Conservation (phyloP, 208 protist genomes). For the Acanthamoeba lugdunensis region DNA sequence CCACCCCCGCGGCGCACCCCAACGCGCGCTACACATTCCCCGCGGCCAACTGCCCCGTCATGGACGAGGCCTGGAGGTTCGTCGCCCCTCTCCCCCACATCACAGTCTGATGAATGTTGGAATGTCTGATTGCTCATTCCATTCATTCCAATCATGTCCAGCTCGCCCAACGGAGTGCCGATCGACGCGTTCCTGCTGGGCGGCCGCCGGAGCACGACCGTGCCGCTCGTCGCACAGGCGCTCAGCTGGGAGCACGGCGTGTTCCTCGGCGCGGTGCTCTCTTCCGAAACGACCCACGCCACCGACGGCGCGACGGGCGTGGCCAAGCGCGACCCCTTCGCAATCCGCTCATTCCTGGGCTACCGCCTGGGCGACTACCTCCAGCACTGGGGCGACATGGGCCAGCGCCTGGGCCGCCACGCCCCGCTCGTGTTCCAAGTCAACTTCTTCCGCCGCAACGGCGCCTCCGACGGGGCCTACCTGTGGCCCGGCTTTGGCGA, state of each 20-base stretch:
- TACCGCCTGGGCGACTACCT: conserved; percentile 91
- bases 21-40: conserved; percentile 87
- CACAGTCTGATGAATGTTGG: too few relatives aligned
- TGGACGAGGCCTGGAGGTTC: conserved; percentile 83
- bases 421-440: conserved; percentile 89
- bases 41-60: conserved; percentile 84
- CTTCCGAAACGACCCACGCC: conserved; percentile 87
- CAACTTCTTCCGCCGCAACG: conserved; percentile 88
- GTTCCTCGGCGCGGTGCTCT: conserved; percentile 85
- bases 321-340: conserved; percentile 88
- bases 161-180: conserved; percentile 84
- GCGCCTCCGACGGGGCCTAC: conserved; percentile 77
- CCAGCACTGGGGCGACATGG: conserved; percentile 87
- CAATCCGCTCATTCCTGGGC: conserved; percentile 89
- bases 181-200: conserved; percentile 90
- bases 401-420: conserved; percentile 34
- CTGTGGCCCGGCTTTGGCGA: conserved; percentile 90
- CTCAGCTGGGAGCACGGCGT: conserved; percentile 88
- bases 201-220: conserved; percentile 81
- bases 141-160: too few relatives aligned
- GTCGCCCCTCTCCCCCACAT: too few relatives aligned
- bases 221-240: conserved; percentile 87
- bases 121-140: too few relatives aligned
- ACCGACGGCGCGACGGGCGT: conserved; percentile 79
- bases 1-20: conserved; percentile 84